These are phyloP conservation scores for Simmondsia chinensis DNA, from an alignment of 148 eudicot genomes.

Conservation along the genomic window DNA sequence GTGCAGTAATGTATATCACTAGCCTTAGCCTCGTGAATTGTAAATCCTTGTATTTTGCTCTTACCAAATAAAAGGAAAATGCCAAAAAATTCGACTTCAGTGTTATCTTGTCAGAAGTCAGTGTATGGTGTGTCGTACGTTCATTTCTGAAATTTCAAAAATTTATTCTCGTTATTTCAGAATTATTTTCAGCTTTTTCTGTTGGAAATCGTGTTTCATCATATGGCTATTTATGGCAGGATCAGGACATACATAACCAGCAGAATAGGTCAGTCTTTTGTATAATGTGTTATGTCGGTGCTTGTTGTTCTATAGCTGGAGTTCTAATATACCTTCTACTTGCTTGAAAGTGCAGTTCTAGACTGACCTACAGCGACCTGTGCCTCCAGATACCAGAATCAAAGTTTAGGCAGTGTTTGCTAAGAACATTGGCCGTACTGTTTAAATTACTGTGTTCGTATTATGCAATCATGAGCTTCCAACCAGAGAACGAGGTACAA, in stretches of 20 bases:
- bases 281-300: slow-evolving; percentile 5
- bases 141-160: slow-evolving; percentile 4
- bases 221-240: slow-evolving; percentile 46
- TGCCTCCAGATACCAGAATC: slow-evolving; percentile 90
- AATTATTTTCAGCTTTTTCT: slow-evolving; percentile 13
- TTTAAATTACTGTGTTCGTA: slow-evolving; percentile 87
- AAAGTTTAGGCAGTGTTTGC: slow-evolving; percentile 77
- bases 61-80: no score
- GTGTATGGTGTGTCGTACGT: not conserved
- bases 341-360: slow-evolving; percentile 35
- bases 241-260: slow-evolving; percentile 30
- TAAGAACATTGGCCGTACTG: slow-evolving; percentile 66
- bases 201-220: slow-evolving; percentile 15
- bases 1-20: no score
- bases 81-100: no score
- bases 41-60: no score
- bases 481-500: slow-evolving; percentile 58
- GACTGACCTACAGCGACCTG: slow-evolving; percentile 91
- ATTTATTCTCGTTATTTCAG: slow-evolving; percentile 8
- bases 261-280: slow-evolving; percentile 39
- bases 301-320: slow-evolving; percentile 3
- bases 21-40: no score
- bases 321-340: slow-evolving; percentile 17
- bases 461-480: slow-evolving; percentile 75
- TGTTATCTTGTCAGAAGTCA: no score